These are phyloP conservation scores for Hypsizygus ulmarius DNA, from an alignment of 1,284 basidiomycete genomes.

Conservation along the genomic window DNA sequence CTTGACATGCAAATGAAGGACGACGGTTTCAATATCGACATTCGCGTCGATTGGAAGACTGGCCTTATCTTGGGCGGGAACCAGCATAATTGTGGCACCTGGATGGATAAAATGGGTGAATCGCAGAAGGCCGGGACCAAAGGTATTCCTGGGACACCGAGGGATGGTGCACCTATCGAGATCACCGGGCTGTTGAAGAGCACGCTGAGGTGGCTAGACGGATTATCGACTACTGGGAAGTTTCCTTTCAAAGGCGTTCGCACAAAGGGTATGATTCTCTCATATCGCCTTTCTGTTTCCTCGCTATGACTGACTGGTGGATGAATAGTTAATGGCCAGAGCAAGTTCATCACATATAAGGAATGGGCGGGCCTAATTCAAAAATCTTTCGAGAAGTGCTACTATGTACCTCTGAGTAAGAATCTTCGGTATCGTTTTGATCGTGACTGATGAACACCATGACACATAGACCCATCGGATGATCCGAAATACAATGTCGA, in stretches of 20 bases:
- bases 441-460: constrained; percentile 3
- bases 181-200: constrained; percentile 94
- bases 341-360: constrained; percentile 79
- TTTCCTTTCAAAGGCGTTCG: constrained; percentile 93
- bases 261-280: constrained; percentile 61
- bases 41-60: constrained; percentile 92
- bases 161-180: constrained; percentile 95
- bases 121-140: constrained; percentile 90
- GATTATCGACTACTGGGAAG: constrained; percentile 60
- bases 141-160: constrained; percentile 90
- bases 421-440: constrained; percentile 6
- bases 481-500: constrained; percentile 77
- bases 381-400: constrained; percentile 84
- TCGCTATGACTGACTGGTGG: not conserved
- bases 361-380: constrained; percentile 90
- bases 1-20: constrained; percentile 95
- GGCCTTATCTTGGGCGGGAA: constrained; percentile 91
- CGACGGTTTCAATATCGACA: constrained; percentile 91
- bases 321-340: constrained; percentile 67
- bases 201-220: constrained; percentile 85
- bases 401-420: constrained; percentile 84
- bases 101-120: constrained; percentile 99
- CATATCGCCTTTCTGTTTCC: not conserved
- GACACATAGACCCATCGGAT: constrained; percentile 56
- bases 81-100: constrained; percentile 82